Base-by-base conservation (phyloP, 352 stramenopile genomes). In the Globisporangium paroecandrum region DNA sequence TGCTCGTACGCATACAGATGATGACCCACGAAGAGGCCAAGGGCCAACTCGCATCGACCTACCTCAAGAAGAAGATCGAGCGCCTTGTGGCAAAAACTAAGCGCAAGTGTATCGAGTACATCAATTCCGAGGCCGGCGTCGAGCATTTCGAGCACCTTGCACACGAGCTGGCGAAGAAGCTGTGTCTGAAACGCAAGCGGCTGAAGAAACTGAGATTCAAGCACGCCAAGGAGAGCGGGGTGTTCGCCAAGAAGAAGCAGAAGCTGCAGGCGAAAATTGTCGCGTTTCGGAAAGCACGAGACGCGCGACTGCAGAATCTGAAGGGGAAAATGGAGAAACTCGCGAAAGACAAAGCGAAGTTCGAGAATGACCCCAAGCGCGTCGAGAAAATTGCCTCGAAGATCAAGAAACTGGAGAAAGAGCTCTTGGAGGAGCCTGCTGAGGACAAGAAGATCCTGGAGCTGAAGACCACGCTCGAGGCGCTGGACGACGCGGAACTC, bases 21-120 rank as follows among this genome's bases (percentile, higher is more conserved):
- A 73, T 91, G 27, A 90, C 83, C 0, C 76, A 70, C 7, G 79
- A 91, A 56, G 78, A 90, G 29, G 83, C 71, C 6, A 83, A 91
- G 66, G 83, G 89, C 60, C 83, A 90, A 41, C 74, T 89, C 29
- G 78, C 79, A 9, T 83, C 72, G 38, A 69, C 80, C 36, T 91
- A 91, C 57, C 59, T 91, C 20, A 67, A 70, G 13, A 54, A 65
- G 24, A 88, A 87, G 64, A 73, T 89, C 15, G 75, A 76, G 43
- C 81, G 81, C 6, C 76, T 91, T 8, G 65, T 68, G 32, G 47
- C 67, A 36, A 87, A 87, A 57, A 89, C 81, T 4, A 82, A 81
- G 38, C 68, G 75, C n/a, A 82, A 87, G 32, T 87, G 81, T 25
- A 53, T 89, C 43, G 77, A 76, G 29, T 91, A 77, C 63, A 85